Conservation (phyloP, 1,284 basidiomycete genomes). For the Takashimella koratensis region DNA sequence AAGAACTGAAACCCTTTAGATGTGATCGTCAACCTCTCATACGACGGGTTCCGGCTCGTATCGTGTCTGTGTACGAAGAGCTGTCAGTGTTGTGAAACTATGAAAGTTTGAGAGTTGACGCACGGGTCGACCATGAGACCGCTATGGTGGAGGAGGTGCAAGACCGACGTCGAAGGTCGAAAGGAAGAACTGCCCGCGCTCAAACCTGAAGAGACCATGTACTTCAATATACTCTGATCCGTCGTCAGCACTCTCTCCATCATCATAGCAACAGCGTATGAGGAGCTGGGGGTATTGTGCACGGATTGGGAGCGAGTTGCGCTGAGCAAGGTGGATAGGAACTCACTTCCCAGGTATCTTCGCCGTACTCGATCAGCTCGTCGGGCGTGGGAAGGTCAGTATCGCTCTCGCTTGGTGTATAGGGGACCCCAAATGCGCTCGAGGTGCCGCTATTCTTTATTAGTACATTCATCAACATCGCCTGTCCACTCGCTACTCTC, state of each 20-base stretch:
- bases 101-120: slow-evolving; percentile 9
- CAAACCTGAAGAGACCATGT: slow-evolving; percentile 87
- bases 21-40: slow-evolving; percentile 70
- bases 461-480: too few relatives aligned
- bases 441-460: slow-evolving; percentile 82
- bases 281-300: too few relatives aligned
- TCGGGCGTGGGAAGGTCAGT: slow-evolving; percentile 50
- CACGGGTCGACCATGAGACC: slow-evolving; percentile 69
- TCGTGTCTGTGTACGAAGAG: slow-evolving; percentile 16
- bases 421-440: slow-evolving; percentile 85
- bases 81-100: too few relatives aligned
- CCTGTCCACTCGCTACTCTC: too few relatives aligned
- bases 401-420: slow-evolving; percentile 51
- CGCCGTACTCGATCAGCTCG: slow-evolving; percentile 75
- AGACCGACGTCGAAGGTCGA: slow-evolving; percentile 60
- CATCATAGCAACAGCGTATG: too few relatives aligned
- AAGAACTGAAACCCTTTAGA: slow-evolving; percentile 96
- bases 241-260: slow-evolving; percentile 4
- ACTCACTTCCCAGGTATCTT: slow-evolving; percentile 89
- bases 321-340: too few relatives aligned
- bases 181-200: slow-evolving; percentile 51
- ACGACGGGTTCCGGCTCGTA: slow-evolving; percentile 23
- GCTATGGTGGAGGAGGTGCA: slow-evolving; percentile 76
- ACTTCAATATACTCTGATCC: slow-evolving; percentile 86
- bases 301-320: too few relatives aligned